Evolutionary conservation across 768 basidiomycete genomes (phyloP).

Genomic region (Rhizopogon vinicolor): DNA sequence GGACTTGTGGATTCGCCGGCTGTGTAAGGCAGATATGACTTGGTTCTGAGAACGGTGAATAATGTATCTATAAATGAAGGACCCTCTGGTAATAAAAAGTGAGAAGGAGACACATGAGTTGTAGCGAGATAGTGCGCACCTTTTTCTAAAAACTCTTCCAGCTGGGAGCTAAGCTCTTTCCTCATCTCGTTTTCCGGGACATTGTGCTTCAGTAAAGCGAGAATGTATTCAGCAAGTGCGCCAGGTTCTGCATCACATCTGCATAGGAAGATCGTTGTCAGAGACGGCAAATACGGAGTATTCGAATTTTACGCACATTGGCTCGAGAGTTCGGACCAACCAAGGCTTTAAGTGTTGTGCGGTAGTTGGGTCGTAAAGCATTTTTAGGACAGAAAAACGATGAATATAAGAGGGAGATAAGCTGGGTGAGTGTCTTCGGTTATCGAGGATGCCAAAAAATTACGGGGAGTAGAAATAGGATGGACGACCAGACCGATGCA

Average conservation of each 20-base stretch:
- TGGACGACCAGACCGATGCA: background rate
- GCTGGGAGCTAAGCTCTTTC: conserved; percentile 67
- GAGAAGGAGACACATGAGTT: conserved; percentile 4
- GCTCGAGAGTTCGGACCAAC: conserved; percentile 86
- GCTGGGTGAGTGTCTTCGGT: conserved; percentile 4
- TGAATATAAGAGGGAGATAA: background rate
- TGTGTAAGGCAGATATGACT: conserved; percentile 79
- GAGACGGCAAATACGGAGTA: background rate
- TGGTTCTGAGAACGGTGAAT: conserved; percentile 79
- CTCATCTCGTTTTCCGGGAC: conserved; percentile 79
- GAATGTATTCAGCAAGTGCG: conserved; percentile 90
- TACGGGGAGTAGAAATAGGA: background rate
- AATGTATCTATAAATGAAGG: conserved; percentile 77
- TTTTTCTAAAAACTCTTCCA: conserved; percentile 92
- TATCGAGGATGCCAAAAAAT: background rate
- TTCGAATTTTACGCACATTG: conserved; percentile 58
- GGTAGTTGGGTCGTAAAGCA: conserved; percentile 68
- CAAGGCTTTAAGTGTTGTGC: conserved; percentile 74
- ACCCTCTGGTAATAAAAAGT: conserved; percentile 44
- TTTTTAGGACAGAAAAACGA: conserved; percentile 20
- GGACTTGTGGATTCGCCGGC: conserved; percentile 37
- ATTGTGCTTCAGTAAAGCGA: conserved; percentile 90
- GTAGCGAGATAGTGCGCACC: conserved; percentile 38
- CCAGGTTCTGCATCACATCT: conserved; percentile 97
- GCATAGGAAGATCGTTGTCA: conserved; percentile 6